Evolutionary conservation across 768 basidiomycete genomes (phyloP), one percentile per base, ranked within the genome.

Genomic region (Kondoa malvinella): DNA sequence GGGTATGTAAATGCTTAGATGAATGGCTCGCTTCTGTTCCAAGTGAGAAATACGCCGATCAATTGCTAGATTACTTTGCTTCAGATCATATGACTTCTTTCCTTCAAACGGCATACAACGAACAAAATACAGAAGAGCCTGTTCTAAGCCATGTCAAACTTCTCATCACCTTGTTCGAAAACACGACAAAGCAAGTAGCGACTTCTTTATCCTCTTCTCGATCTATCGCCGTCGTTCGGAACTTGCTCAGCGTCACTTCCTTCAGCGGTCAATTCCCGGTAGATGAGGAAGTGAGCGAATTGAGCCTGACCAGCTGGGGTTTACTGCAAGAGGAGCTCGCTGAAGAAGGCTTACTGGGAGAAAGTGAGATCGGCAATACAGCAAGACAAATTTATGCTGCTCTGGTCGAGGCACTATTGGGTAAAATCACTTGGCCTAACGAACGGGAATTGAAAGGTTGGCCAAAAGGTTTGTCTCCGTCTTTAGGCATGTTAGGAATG

Each of bases 381-480:
- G 73, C 0, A n/a, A 69, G 58, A 56, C 62, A 67, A 21, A 70
- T 74, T 0, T 74, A 67, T 40, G 67, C 34, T 16, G 70, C 71
- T n/a, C 60, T 74, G 0, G 68, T 67, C 17, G 60, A 30, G 1
- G 70, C 66, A 0, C 31, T 73, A 16, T 56, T 58, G 40, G 26
- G n/a, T 1, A 67, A 73, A 59, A 67, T 69, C n/a, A 64, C 50
- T 31, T 34, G 70, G 34, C 72, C 72, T 27, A 3, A 1, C 1
- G 26, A 67, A 25, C 56, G 8, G 4, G 70, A 72, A 50, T 63
- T 69, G n/a, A 1, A 15, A 27, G 50, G 15, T 2, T 70, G 70
- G 71, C 74, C 74, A 2, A 67, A 69, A 63, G 74, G 73, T 74
- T 58, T 21, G 71, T 59, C 1, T 14, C n/a, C n/a, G n/a, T n/a